These are phyloP conservation scores for Acer saccharum DNA, from an alignment of 345 rosid species.

Conservation along the genomic window DNA sequence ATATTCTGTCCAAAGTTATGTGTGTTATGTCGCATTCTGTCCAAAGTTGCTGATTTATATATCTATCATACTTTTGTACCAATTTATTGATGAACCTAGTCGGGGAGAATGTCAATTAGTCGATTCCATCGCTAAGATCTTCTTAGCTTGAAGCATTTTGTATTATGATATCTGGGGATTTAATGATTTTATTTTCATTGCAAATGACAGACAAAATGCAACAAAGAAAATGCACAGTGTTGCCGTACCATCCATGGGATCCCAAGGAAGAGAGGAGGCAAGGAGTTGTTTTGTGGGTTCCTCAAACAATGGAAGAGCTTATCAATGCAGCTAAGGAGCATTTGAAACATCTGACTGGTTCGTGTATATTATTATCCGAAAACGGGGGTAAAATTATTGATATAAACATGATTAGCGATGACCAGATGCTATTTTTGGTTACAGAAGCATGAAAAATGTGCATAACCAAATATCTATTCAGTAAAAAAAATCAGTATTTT, in stretches of 20 bases:
- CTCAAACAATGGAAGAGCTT: constrained; percentile 62
- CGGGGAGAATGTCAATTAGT: too few species aligned
- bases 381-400: constrained; percentile 64
- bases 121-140: too few species aligned
- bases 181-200: neutral
- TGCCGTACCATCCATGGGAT: constrained; percentile 61
- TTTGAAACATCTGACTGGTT: constrained; percentile 33
- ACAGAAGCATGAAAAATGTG: neutral
- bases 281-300: constrained; percentile 74
- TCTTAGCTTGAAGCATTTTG: constrained; percentile 6
- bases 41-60: too few species aligned
- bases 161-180: constrained; percentile 5
- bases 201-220: constrained; percentile 19
- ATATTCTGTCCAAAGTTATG: neutral
- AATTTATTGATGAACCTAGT: too few species aligned
- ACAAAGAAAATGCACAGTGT: constrained; percentile 63
- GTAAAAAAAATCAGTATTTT: neutral
- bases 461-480: neutral
- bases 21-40: neutral
- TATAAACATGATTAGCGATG: constrained; percentile 55
- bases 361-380: constrained; percentile 53
- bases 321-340: constrained; percentile 40
- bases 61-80: too few species aligned
- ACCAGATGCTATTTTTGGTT: constrained; percentile 60
- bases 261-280: constrained; percentile 39